These are phyloP conservation scores for Nemania sp. DNA, from an alignment of 2,329 filamentous ascomycete species.

Conservation along the genomic window DNA sequence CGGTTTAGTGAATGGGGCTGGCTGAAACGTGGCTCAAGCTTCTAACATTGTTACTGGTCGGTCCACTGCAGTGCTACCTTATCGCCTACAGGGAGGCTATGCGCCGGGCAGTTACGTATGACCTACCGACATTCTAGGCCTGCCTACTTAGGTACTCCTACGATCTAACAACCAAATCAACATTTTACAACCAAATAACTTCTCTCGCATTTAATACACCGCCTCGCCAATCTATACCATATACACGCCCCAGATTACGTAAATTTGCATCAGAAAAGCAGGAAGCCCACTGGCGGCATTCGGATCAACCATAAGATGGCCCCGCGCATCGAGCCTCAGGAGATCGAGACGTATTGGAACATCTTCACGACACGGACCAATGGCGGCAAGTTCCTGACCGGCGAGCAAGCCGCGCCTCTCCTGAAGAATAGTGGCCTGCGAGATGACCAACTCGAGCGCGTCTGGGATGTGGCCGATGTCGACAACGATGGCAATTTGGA, in stretches of 20 bases:
- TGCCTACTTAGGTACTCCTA: background rate
- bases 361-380: conserved; percentile 71
- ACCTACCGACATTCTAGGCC: conserved; percentile 5
- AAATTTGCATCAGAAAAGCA: background rate
- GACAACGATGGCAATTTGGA: conserved; percentile 97
- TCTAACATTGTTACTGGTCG: background rate
- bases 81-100: conserved; percentile 11
- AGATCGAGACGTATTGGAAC: conserved; percentile 75
- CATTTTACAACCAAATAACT: conserved; percentile 4
- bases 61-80: background rate
- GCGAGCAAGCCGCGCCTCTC: conserved; percentile 71
- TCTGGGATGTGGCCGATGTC: conserved; percentile 97
- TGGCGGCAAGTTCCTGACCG: conserved; percentile 69
- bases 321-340: conserved; percentile 71
- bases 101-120: conserved; percentile 29
- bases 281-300: conserved; percentile 16
- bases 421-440: conserved; percentile 73
- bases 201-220: background rate
- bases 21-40: conserved; percentile 28
- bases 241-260: background rate
- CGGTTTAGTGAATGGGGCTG: background rate
- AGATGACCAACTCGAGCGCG: conserved; percentile 87
- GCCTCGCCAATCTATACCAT: background rate
- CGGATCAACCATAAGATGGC: conserved; percentile 58
- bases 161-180: background rate